These are phyloP conservation scores for Taiozyma sp. DNA, from an alignment of 1,139 yeast species.

Conservation along the genomic window DNA sequence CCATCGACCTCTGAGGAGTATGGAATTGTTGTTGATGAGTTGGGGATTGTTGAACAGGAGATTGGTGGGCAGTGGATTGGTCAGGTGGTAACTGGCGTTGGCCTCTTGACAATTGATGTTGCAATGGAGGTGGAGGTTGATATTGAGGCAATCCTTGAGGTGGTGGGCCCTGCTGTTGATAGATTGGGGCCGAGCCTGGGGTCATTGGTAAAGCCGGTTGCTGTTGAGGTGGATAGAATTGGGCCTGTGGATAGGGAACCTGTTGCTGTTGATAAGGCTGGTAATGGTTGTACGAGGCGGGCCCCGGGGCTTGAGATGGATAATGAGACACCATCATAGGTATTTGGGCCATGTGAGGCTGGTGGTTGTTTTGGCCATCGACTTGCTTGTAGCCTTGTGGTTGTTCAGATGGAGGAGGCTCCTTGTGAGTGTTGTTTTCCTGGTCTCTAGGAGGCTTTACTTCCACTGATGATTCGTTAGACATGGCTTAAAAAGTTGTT, in stretches of 20 bases:
- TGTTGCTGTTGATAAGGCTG: conserved; percentile 5
- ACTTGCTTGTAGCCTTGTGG: not conserved
- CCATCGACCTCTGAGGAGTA: conserved; percentile 19
- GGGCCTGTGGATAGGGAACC: conserved; percentile 7
- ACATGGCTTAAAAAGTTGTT: not conserved
- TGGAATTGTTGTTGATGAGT: conserved; percentile 12
- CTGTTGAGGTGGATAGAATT: conserved; percentile 8
- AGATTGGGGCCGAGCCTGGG: conserved; percentile 12
- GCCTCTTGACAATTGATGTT: conserved; percentile 8
- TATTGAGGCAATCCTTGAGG: conserved; percentile 9
- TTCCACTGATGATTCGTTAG: not conserved
- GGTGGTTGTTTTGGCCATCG: not conserved
- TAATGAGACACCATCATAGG: conserved; percentile 1
- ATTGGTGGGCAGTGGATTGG: conserved; percentile 7
- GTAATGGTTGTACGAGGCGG: conserved; percentile 2
- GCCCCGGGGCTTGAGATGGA: not conserved
- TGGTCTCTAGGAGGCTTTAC: not conserved
- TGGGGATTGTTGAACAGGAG: conserved; percentile 12
- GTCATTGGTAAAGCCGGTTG: conserved; percentile 10
- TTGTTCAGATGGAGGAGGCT: not conserved
- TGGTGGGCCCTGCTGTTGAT: conserved; percentile 13
- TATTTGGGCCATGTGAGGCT: conserved; percentile 5
- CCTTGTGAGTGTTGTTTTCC: not conserved
- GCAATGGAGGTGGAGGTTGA: conserved; percentile 11
- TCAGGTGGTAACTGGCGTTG: conserved; percentile 2